A percentile compares a stretch with the other conserved stretches of the same genome.
These are phyloP conservation scores for Trichosanthes cucumerina DNA, from an alignment of 306 rosid species.

Conservation along the genomic window DNA sequence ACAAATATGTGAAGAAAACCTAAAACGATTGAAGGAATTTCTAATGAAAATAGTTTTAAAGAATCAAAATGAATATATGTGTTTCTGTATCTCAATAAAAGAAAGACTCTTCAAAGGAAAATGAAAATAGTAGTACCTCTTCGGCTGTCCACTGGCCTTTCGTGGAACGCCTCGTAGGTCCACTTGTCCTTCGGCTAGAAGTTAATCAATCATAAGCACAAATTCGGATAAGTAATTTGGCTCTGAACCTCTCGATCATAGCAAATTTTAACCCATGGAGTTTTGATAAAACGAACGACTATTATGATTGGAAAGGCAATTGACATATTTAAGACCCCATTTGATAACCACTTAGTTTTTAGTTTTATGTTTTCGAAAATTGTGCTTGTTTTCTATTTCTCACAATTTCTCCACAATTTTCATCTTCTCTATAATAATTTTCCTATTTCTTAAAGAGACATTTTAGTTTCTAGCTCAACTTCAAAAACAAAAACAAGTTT, in stretches of 20 bases:
- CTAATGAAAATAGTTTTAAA: background rate
- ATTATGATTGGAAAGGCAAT: background rate
- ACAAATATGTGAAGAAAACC: background rate
- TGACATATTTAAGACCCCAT: background rate
- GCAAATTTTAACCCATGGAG: background rate
- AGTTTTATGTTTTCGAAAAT: no score
- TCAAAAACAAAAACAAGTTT: no score
- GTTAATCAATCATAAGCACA: conserved; percentile 8
- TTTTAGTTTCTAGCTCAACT: no score
- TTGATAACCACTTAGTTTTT: no score
- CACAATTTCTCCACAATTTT: no score
- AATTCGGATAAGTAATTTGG: background rate
- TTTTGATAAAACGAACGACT: background rate
- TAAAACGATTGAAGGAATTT: background rate
- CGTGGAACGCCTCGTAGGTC: conserved; percentile 98
- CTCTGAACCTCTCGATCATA: conserved; percentile 5
- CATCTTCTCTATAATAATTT: no score
- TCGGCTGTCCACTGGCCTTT: conserved; percentile 97
- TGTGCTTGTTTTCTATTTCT: no score
- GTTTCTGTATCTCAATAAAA: background rate
- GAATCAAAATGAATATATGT: background rate
- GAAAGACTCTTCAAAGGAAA: background rate
- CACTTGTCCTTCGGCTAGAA: conserved; percentile 83
- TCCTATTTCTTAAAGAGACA: no score
- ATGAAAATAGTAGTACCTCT: conserved; percentile 44